Percentiles rank a stretch among this genome's conserved stretches.
These are phyloP conservation scores for Penicillium taxi DNA, from an alignment of 495 filamentous ascomycete species.

Conservation along the genomic window DNA sequence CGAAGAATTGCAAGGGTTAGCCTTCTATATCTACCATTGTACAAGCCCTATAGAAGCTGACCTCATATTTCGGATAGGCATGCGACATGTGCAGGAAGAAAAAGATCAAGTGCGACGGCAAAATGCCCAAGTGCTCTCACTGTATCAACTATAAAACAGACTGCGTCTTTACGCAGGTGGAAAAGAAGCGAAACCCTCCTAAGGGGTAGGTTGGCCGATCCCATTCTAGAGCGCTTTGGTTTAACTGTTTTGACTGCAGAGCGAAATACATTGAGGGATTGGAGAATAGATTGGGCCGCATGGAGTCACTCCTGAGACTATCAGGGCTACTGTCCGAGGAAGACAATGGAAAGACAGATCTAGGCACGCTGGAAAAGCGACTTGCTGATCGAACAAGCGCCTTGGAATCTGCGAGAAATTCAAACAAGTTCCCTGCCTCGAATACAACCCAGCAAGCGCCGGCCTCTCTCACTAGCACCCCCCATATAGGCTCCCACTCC, in stretches of 20 bases:
- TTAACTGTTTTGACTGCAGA: conserved; percentile 33
- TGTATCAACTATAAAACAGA: conserved; percentile 98
- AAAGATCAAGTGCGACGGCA: conserved; percentile 99
- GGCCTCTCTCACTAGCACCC: conserved; percentile 38
- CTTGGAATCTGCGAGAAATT: conserved; percentile 30
- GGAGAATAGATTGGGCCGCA: conserved; percentile 86
- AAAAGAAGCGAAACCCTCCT: conserved; percentile 96
- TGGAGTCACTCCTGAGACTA: conserved; percentile 83
- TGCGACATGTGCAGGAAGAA: conserved; percentile 99
- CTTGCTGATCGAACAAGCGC: conserved; percentile 56
- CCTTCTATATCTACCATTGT: neutral
- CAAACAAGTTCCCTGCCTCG: conserved; percentile 22
- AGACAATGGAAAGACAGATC: conserved; percentile 78
- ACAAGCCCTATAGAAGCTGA: neutral
- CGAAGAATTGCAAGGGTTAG: conserved; percentile 83
- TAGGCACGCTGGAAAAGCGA: conserved; percentile 77
- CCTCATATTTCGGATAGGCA: conserved; percentile 46
- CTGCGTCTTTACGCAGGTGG: conserved; percentile 93
- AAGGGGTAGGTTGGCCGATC: conserved; percentile 62
- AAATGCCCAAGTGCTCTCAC: conserved; percentile 89
- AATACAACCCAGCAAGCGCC: conserved; percentile 21
- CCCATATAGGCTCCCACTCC: conserved; percentile 44
- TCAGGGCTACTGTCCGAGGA: conserved; percentile 85
- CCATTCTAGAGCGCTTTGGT: neutral
- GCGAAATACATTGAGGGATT: conserved; percentile 98